Evolutionary conservation across 352 stramenopile genomes (phyloP).

Genomic region (Phytophthora capsici): DNA sequence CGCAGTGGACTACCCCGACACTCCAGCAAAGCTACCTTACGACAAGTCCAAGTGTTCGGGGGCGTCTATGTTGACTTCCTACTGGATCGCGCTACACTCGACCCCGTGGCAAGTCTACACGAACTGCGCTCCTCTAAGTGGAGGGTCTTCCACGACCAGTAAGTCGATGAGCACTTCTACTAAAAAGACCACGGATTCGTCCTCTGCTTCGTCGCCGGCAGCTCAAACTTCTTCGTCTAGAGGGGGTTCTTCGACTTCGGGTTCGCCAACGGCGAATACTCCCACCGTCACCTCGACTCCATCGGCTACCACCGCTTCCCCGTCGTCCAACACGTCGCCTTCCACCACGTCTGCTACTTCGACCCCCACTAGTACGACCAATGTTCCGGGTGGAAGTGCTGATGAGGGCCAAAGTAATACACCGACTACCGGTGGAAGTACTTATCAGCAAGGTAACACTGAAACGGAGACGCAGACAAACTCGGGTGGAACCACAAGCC

Average conservation of each 20-base stretch:
- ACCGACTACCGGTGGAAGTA: not conserved
- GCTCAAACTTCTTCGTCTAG: not conserved
- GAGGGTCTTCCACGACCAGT: not conserved
- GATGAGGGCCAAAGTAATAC: not conserved
- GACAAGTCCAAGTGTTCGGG: constrained; percentile 51
- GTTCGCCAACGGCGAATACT: not conserved
- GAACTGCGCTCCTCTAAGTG: constrained; percentile 27
- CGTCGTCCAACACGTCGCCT: not conserved
- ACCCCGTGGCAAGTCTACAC: constrained; percentile 53
- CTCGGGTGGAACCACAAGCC: not conserved
- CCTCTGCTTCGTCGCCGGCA: not conserved
- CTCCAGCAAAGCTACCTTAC: constrained; percentile 46
- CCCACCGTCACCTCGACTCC: not conserved
- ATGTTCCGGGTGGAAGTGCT: constrained; percentile 6
- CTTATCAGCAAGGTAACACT: not conserved
- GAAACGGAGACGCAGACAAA: not conserved
- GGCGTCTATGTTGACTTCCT: constrained; percentile 42
- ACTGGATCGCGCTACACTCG: constrained; percentile 48
- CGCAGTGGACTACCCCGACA: constrained; percentile 38
- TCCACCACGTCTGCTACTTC: not conserved
- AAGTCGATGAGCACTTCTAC: not conserved
- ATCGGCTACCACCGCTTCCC: not conserved
- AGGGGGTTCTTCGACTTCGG: not conserved
- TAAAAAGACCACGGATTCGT: not conserved
- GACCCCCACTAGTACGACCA: not conserved